A percentile compares a stretch with the other conserved stretches of the same genome.
Evolutionary conservation across 352 stramenopile genomes (phyloP).

Genomic region (Hyaloperonospora arabidopsidis): DNA sequence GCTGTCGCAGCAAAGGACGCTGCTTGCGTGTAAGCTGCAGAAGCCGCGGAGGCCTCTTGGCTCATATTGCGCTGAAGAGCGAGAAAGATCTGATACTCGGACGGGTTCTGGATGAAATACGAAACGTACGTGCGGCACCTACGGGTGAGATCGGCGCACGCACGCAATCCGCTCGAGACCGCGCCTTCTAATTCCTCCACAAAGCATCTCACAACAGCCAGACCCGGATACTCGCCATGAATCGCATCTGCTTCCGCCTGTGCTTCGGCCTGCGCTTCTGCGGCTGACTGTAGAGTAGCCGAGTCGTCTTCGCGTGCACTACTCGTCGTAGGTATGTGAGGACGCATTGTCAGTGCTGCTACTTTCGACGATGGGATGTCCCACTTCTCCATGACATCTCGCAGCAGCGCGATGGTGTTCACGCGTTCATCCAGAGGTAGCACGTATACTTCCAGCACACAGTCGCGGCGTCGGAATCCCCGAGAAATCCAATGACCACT

Average conservation of each 20-base stretch:
- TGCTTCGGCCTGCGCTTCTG: slow-evolving; percentile 19
- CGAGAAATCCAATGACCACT: slow-evolving; percentile 74
- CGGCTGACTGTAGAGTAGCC: slow-evolving; percentile 19
- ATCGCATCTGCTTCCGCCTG: slow-evolving; percentile 32
- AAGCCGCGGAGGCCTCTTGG: slow-evolving; percentile 30
- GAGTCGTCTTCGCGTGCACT: slow-evolving; percentile 13
- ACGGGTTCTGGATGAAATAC: slow-evolving; percentile 80
- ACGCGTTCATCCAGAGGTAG: slow-evolving; percentile 65
- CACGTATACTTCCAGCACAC: slow-evolving; percentile 71
- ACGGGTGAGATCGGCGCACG: slow-evolving; percentile 54
- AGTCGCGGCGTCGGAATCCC: slow-evolving; percentile 65
- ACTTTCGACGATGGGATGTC: slow-evolving; percentile 68
- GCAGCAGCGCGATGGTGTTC: slow-evolving; percentile 68
- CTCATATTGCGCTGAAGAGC: slow-evolving; percentile 57
- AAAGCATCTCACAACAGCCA: slow-evolving; percentile 65
- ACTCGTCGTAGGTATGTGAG: slow-evolving; percentile 22
- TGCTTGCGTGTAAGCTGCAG: slow-evolving; percentile 15
- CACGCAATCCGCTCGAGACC: slow-evolving; percentile 43
- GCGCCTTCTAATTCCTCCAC: slow-evolving; percentile 52
- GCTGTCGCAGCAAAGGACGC: slow-evolving; percentile 20
- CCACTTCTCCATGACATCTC: slow-evolving; percentile 79
- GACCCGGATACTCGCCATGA: slow-evolving; percentile 55
- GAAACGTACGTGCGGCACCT: slow-evolving; percentile 72
- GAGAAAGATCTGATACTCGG: slow-evolving; percentile 77
- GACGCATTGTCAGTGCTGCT: slow-evolving; percentile 59